Evolutionary conservation across 2,329 filamentous ascomycete genomes (phyloP), one percentile per base, ranked within the genome.

Genomic region (Claviceps digitariae): DNA sequence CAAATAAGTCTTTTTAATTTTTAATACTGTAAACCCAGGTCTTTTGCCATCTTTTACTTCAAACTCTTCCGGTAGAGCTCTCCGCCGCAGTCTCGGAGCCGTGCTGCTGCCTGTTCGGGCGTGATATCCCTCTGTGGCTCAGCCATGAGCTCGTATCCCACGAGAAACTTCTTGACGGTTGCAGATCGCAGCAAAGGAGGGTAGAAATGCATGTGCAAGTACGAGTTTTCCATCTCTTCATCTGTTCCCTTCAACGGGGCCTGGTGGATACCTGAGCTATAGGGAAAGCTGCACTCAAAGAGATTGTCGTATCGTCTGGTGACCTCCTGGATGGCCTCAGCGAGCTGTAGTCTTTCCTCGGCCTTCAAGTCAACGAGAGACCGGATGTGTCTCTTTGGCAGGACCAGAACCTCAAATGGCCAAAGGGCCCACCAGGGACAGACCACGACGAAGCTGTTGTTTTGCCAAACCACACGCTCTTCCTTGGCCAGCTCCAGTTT

Each of bases 101-200:
- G 82, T 27, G 81, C 82, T 15, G 93, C 86, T 1, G 93, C 93
- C 71, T 97, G 93, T 70, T 98, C 93, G 0, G 93, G 91, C 0
- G 93, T 98, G 62, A 98, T 97, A 66, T 98, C 93, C 55, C 93
- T 81, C 70, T 98, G 93, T n/a, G 93, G 91, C 72, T 98, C 93
- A 1, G 87, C 93, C 81, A 98, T 82, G 71, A 98, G 78, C 71
- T 98, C 93, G 66, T 95, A 97, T 0, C 93, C 93, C 36, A 98
- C 93, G 51, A 97, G 70, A 71, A 97, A 98, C 72, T 98, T 98
- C 61, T 87, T 83, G 48, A 98, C 90, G 0, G 90, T 95, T 2
- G 93, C 90, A 48, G 90, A 95, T 54, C 93, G 83, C 58, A 98
- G 75, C 48, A 98, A 75, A 13, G 93, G 93, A 44, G 93, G 93